Evolutionary conservation across 2,329 filamentous ascomycete species (phyloP).

Genomic region (Tolypocladium tundrense): DNA sequence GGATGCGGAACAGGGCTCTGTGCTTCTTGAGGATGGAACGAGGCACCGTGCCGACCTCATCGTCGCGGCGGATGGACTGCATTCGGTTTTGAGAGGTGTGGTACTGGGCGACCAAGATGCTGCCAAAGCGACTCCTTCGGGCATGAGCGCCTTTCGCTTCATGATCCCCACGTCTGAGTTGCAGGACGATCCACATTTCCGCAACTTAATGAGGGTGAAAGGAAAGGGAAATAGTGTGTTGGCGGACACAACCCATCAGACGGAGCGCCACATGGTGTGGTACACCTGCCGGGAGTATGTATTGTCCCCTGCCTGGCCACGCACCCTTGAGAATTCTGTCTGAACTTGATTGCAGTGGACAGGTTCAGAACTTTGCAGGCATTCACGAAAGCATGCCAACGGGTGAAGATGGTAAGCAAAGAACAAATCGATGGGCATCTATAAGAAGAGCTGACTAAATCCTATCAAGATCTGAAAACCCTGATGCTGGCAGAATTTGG

Average conservation of each 20-base stretch:
- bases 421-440: neutral
- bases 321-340: neutral
- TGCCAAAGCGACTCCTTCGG: neutral
- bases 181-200: neutral
- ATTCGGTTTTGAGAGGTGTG: constrained; percentile 1
- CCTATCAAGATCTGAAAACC: neutral
- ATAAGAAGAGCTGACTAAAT: neutral
- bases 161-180: constrained; percentile 1
- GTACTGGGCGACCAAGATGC: neutral
- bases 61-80: constrained; percentile 3
- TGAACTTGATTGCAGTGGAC: neutral
- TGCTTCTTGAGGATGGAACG: constrained; percentile 2
- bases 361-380: constrained; percentile 5
- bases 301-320: too few relatives aligned
- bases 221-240: neutral
- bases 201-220: constrained; percentile 1
- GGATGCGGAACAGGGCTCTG: neutral
- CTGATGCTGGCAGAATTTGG: constrained; percentile 4
- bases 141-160: constrained; percentile 3
- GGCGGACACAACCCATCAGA: constrained; percentile 2
- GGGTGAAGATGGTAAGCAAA: too few relatives aligned
- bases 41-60: constrained; percentile 1
- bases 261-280: constrained; percentile 4
- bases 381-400: neutral
- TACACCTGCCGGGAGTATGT: constrained; percentile 4